phyloP scores from a whole-genome alignment of 345 rosid species.

The Rhodamnia rubescens region DNA sequence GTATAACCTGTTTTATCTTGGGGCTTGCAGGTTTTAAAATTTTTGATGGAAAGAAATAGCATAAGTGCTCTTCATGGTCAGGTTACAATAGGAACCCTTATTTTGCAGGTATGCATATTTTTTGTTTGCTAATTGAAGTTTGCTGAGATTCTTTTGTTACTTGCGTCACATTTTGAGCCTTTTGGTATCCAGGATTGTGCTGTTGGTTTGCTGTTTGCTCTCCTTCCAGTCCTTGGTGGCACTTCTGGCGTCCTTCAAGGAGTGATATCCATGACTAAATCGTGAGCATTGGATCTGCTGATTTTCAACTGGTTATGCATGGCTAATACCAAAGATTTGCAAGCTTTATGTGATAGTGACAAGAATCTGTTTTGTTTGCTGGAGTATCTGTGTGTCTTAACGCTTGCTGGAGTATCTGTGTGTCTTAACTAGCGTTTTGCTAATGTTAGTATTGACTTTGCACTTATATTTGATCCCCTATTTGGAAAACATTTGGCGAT shows the following conservation, averaged over 20 bases:
- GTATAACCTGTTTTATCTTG: background rate
- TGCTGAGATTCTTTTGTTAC: background rate
- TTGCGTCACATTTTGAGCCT: background rate
- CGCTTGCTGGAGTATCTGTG: background rate
- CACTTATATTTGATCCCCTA: background rate
- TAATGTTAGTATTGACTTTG: background rate
- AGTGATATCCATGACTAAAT: conserved; percentile 72
- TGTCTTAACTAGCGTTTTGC: background rate
- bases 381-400: background rate
- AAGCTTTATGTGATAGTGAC: background rate
- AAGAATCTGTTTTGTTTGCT: background rate
- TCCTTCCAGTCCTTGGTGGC: conserved; percentile 94
- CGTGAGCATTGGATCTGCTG: conserved; percentile 30
- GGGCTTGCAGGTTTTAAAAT: conserved; percentile 62
- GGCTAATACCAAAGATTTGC: background rate
- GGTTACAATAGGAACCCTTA: conserved; percentile 83
- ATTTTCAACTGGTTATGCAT: background rate
- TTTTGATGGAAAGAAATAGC: conserved; percentile 81
- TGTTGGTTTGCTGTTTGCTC: conserved; percentile 86
- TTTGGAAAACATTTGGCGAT: background rate
- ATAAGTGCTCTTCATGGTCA: conserved; percentile 76
- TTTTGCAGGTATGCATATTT: conserved; percentile 52
- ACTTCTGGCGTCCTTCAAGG: conserved; percentile 83
- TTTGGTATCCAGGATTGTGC: conserved; percentile 60
- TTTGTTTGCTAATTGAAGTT: background rate